Evolutionary conservation across 768 basidiomycete species (phyloP).

Genomic region (Galerina marginata): DNA sequence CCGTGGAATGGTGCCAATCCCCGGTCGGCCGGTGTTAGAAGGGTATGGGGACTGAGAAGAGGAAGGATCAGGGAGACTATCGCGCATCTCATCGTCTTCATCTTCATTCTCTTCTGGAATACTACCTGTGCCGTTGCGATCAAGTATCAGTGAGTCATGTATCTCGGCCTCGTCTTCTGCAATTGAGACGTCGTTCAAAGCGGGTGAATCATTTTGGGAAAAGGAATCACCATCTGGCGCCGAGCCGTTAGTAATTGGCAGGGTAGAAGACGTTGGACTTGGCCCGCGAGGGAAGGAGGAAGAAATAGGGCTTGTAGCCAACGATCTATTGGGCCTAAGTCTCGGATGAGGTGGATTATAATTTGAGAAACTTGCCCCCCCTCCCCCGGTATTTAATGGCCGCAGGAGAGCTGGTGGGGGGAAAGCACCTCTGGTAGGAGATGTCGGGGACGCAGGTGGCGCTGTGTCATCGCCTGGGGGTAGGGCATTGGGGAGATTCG

Average conservation of each 20-base stretch:
- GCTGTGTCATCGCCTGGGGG: conserved; percentile 28
- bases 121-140: neutral
- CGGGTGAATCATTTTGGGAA: conserved; percentile 4
- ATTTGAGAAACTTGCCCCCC: conserved; percentile 8
- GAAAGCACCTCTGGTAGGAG: conserved; percentile 16
- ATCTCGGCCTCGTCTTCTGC: conserved; percentile 24
- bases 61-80: conserved; percentile 1
- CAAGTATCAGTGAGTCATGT: conserved; percentile 3
- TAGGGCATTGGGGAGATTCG: conserved; percentile 62
- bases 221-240: neutral
- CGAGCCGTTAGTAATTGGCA: neutral
- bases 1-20: conserved; percentile 53
- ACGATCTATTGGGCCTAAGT: conserved; percentile 33
- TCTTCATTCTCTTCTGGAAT: conserved; percentile 7
- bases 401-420: conserved; percentile 15
- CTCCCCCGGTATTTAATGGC: conserved; percentile 22
- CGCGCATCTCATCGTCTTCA: conserved; percentile 8
- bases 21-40: conserved; percentile 54
- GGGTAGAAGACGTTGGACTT: conserved; percentile 8
- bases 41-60: conserved; percentile 19
- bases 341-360: conserved; percentile 23
- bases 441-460: conserved; percentile 31
- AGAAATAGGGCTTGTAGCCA: conserved; percentile 39
- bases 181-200: conserved; percentile 7
- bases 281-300: conserved; percentile 27